A percentile compares a stretch with the other conserved stretches of the same genome.
Evolutionary conservation across 257 asterid genomes (phyloP).

Genomic region (Datura wrightii): DNA sequence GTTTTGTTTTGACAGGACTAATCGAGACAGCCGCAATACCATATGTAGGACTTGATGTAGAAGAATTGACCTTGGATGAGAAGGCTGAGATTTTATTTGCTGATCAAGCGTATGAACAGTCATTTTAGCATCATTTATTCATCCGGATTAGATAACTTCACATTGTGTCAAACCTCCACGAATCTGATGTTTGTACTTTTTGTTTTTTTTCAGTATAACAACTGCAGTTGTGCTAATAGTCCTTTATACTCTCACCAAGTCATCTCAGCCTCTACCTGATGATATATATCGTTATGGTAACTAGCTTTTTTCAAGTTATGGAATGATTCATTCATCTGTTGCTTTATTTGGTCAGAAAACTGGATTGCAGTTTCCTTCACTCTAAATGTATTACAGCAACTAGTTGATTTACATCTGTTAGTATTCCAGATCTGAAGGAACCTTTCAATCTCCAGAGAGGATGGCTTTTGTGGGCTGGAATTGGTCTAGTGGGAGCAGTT

Average conservation of each 20-base stretch:
- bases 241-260: constrained; percentile 81
- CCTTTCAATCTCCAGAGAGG: constrained; percentile 89
- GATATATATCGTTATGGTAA: constrained; percentile 92
- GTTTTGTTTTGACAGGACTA: constrained; percentile 98
- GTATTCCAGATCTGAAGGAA: constrained; percentile 71
- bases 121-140: not conserved
- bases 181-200: not conserved
- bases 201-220: constrained; percentile 60
- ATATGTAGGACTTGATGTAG: constrained; percentile 66
- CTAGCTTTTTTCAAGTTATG: constrained; percentile 5
- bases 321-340: not conserved
- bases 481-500: constrained; percentile 88
- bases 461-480: constrained; percentile 94
- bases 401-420: constrained; percentile 28
- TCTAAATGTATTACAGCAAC: not conserved
- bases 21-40: constrained; percentile 81
- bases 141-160: not conserved
- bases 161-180: not conserved
- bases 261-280: constrained; percentile 85
- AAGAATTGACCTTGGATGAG: constrained; percentile 82
- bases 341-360: not conserved
- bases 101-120: constrained; percentile 70
- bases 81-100: constrained; percentile 85
- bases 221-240: constrained; percentile 85
- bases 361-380: not conserved